Conservation (phyloP, 73 alveolate genomes). For the Paramecium caudatum region DNA sequence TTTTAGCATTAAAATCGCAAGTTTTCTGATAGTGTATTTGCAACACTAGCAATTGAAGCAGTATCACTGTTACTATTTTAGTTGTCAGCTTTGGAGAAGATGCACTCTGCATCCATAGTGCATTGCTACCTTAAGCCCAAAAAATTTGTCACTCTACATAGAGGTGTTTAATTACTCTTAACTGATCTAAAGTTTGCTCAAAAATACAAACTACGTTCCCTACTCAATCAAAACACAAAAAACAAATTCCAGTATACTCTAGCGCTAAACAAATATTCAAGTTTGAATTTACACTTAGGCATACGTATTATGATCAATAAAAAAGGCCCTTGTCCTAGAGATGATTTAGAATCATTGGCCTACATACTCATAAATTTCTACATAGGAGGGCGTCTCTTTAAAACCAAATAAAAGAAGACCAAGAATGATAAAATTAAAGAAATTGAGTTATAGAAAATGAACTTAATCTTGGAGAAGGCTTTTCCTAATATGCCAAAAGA, state of each 20-base stretch:
- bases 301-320: neutral
- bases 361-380: slow-evolving; percentile 35
- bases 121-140: slow-evolving; percentile 50
- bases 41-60: slow-evolving; percentile 45
- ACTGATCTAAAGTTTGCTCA: slow-evolving; percentile 11
- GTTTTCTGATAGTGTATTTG: slow-evolving; percentile 12
- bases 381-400: neutral
- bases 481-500: slow-evolving; percentile 35
- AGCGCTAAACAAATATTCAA: slow-evolving; percentile 49
- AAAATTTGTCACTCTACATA: slow-evolving; percentile 15
- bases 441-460: slow-evolving; percentile 30
- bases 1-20: slow-evolving; percentile 21
- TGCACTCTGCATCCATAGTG: slow-evolving; percentile 38
- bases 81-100: slow-evolving; percentile 19
- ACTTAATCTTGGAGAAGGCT: slow-evolving; percentile 29
- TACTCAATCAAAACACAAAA: neutral
- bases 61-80: neutral
- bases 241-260: neutral
- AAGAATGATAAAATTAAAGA: slow-evolving; percentile 46
- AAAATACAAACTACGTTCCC: neutral
- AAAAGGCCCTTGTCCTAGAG: slow-evolving; percentile 39
- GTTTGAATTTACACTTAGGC: slow-evolving; percentile 54
- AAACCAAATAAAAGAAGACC: slow-evolving; percentile 21
- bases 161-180: slow-evolving; percentile 39
- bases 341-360: slow-evolving; percentile 35